Base-by-base conservation (phyloP, 2,329 filamentous ascomycete species). In the Penicillium sp. region DNA sequence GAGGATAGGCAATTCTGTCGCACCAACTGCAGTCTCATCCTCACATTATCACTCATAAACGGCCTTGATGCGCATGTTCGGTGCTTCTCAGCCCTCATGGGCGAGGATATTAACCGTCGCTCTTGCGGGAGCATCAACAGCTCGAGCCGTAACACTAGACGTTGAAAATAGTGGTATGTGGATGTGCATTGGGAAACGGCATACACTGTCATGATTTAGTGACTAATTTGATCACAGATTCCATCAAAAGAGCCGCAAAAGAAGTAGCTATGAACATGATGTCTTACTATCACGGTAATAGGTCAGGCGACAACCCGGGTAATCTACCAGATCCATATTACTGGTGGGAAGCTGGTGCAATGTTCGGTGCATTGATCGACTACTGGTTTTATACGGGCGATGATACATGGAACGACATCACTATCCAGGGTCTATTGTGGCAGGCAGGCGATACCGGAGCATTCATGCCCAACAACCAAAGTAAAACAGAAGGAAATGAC, bases 401-500 rank as follows among this genome's bases (percentile, higher is more conserved):
- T 54, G 65, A 68, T 22, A 67, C 67, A 20, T 77, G 72, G 67
- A 76, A 76, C 57, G 50, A 70, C 8, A 67, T 75, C 45, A 71
- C 72, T 0, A 69, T 51, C 3, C 69, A 76, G 53, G 75, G 62
- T 2, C 53, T 77, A 33, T 57, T 70, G 11, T 75, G 69, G 65
- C 75, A 77, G 55, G 69, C 68, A 6, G 74, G 75, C 6, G 61
- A 68, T 15, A 67, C 70, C 27, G 67, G 63, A 8, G 70, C 75
- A 9, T 77, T 74, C 52, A 76, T 76, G 68, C 75, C 75, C 1
- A 59, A 65, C n/a, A 77, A 76, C 51, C 75, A 77, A 46, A 74
- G 67, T 8, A 67, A 67, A 45, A 74, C 70, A 0, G 72, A 79
- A 58, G 82, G 81, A 46, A 84, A 85, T 57, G 82, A 85, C 51